Base-by-base conservation (phyloP, 2,329 filamentous ascomycete genomes). In the Ciborinia camelliae region DNA sequence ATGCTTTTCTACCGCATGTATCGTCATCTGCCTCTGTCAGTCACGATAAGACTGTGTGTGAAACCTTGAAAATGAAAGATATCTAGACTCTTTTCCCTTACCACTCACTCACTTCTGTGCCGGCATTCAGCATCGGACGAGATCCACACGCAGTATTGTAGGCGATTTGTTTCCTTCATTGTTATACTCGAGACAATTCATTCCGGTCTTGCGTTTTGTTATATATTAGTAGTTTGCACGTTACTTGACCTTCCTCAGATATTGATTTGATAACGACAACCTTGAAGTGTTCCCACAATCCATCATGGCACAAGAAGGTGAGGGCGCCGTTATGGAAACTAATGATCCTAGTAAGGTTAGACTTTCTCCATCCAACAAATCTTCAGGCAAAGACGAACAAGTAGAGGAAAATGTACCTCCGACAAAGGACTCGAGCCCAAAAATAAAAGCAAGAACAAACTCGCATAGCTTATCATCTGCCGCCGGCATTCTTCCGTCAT, bases 391-490 rank as follows among this genome's bases (percentile, higher is more conserved):
- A 43, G 45, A 23, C 50, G 41, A 23, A 41, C 59, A 62, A 35
- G 18, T 28, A 58, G 35, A 10, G 35, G 35, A 3, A 12, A 37
- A 10, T 9, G 35, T 37, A 2, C 35, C 14, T 37, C 1, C 35
- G 5, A 58, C 41, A 45, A 58, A 52, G 58, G 35, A 52, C n/a
- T 28, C 55, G 35, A 43, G 20, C 15, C 43, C 57, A 2, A 60
- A 51, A 60, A 3, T 35, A 7, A 60, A 43, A 64, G 26, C 35
- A 43, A 59, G 53, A 51, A 50, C 54, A 15, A 26, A 37, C 23
- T 73, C 75, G 37, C 81, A 78, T 68, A 78, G 73, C 66, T 73
- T 85, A 67, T 79, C 81, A 65, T 80, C 82, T 67, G 79, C 81
- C 62, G n/a, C 47, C 37, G 73, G 70, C 71, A 70, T 77, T 62